Evolutionary conservation across 108 stramenopile genomes (phyloP), one percentile per base, ranked within the genome.

Genomic region (Fistulifera solaris): DNA sequence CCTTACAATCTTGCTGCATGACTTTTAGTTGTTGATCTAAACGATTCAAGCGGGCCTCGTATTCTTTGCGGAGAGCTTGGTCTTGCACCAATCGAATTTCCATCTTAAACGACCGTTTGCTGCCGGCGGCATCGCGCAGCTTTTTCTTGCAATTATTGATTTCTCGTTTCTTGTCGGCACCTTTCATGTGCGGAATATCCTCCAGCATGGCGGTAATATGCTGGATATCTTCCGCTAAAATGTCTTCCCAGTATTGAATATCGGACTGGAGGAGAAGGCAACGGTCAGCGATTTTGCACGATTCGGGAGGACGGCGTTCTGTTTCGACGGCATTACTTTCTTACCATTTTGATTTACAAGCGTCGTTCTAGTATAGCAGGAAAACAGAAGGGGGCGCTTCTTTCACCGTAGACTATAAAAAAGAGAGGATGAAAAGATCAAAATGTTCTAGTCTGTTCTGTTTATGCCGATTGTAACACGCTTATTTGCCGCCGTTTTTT

Each of bases 241-340:
- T 84, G 56, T 91, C 89, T 52, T 87, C 78, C 89, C 89, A 91
- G 52, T 87, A 91, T 76, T 91, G 81, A 72, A 91, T 72, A 66
- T 91, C 89, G 16, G 74, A 69, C 86, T 85, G 24, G 18, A 39
- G 31, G 31, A 35, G 6, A 35, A 3, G 6, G 31, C 31, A 35
- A 35, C 31, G 31, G 31, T 35, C 31, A 35, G 31, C 31, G n/a
- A n/a, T 35, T 35, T 3, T 6, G 31, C 31, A 35, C 31, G 31
- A 35, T 35, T 35, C 8, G 31, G 8, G 3, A 35, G 8, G 8
- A 35, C 31, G 3, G 31, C 3, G 8, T 6, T 35, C 8, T 3
- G 31, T 35, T 35, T 8, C 31, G 31, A 8, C 8, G 8, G 31
- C 31, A 8, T 8, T 8, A 8, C 31, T 35, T 35, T 8, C 31